These are phyloP conservation scores for Eimeria praecox DNA, from an alignment of 169 alveolate genomes.

Conservation along the genomic window DNA sequence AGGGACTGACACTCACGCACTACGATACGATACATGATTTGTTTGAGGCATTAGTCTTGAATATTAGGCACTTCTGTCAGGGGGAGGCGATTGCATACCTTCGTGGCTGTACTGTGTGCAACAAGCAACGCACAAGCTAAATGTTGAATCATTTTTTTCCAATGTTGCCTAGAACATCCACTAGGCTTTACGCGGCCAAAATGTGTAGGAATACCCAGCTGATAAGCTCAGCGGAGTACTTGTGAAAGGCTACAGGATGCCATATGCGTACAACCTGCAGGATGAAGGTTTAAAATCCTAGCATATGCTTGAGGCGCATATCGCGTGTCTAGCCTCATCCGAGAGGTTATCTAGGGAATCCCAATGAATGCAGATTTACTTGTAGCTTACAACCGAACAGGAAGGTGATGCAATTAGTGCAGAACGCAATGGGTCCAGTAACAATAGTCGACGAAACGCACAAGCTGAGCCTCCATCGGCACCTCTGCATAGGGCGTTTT, in stretches of 20 bases:
- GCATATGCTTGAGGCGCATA: not conserved
- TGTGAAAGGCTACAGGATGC: not conserved
- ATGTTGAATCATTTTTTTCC: not conserved
- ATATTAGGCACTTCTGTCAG: not conserved
- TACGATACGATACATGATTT: not conserved
- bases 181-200: not conserved
- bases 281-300: no score
- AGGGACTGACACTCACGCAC: not conserved
- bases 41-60: not conserved
- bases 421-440: not conserved
- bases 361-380: not conserved
- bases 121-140: not conserved
- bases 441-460: not conserved
- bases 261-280: not conserved
- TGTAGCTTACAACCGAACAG: not conserved
- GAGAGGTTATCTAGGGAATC: not conserved
- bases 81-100: not conserved
- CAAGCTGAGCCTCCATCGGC: not conserved
- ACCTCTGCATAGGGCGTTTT: not conserved
- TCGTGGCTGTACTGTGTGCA: not conserved
- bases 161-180: not conserved
- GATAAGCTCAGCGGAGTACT: not conserved
- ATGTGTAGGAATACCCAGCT: not conserved
- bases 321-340: not conserved
- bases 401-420: not conserved